Evolutionary conservation across 148 eudicot species (phyloP), one percentile per base, ranked within the genome.

Genomic region (Camellia lanceoleosa): DNA sequence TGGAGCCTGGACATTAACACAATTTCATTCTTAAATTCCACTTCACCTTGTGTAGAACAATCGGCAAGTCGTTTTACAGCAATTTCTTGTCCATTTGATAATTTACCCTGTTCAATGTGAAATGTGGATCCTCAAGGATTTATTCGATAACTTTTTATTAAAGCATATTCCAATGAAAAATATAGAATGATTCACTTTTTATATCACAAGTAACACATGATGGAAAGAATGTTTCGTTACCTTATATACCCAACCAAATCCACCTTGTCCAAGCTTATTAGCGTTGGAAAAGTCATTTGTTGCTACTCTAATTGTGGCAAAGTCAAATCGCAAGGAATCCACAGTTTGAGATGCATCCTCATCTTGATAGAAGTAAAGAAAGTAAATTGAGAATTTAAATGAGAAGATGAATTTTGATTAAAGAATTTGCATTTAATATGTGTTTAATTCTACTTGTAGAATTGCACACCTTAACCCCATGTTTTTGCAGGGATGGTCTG

Each of bases 1-100:
- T 85, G 88, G 20, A 88, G 86, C 73, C 83, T 88, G 11, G 85
- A 87, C 68, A 88, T 3, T n/a, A n/a, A n/a, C n/a, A n/a, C n/a
- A n/a, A n/a, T n/a, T n/a, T n/a, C n/a, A n/a, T n/a, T n/a, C n/a
- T n/a, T n/a, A n/a, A n/a, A n/a, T n/a, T n/a, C n/a, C n/a, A 49
- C 14, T 77, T 77, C 82, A 52, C 90, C 90, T 79, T 88, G 88
- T 13, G 42, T 78, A 1, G 85, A 74, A 38, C 76, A 74, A 61
- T 47, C 80, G 3, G 86, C 78, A 7, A 85, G 71, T 54, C 90
- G 82, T 67, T 88, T 88, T n/a, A 88, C 90, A 46, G 90, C 90
- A 56, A 88, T 79, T 70, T 80, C 81, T 68, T 84, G 80, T 69
- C 90, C 88, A 68, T 74, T 60, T 2, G 73, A 68, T 19, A 89